A percentile compares a stretch with the other conserved stretches of the same genome.
Evolutionary conservation across 2,329 filamentous ascomycete species (phyloP).

Genomic region (Cladophialophora psammophila): DNA sequence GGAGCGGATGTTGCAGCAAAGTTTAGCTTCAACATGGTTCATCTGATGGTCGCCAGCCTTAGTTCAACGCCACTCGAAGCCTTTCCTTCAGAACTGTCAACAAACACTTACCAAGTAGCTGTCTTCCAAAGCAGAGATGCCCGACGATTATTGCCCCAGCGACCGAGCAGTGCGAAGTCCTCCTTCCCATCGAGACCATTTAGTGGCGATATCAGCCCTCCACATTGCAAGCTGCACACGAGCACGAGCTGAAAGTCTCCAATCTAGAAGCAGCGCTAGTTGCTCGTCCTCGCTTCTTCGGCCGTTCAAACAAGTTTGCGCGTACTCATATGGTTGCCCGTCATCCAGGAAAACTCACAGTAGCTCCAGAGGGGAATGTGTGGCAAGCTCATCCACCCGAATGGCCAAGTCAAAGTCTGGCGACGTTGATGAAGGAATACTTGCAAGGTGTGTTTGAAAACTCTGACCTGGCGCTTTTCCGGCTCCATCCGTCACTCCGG

Average conservation of each 20-base stretch:
- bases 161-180: neutral
- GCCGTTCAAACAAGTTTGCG: neutral
- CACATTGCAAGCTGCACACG: neutral
- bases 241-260: neutral
- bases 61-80: conserved; percentile 4
- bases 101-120: neutral
- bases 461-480: neutral
- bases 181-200: neutral
- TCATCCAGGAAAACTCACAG: neutral
- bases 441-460: neutral
- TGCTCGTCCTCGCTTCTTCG: neutral
- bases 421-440: neutral
- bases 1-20: neutral
- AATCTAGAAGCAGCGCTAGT: neutral
- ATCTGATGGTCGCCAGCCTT: neutral
- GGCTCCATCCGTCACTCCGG: neutral
- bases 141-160: neutral
- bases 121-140: neutral
- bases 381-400: neutral
- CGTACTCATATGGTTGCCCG: neutral
- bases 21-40: conserved; percentile 2
- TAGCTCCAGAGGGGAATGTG: neutral
- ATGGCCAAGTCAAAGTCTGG: neutral
- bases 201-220: neutral
- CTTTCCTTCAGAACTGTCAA: neutral